Evolutionary conservation across 2,329 filamentous ascomycete species (phyloP).

Genomic region (Paecilomyces variotii): DNA sequence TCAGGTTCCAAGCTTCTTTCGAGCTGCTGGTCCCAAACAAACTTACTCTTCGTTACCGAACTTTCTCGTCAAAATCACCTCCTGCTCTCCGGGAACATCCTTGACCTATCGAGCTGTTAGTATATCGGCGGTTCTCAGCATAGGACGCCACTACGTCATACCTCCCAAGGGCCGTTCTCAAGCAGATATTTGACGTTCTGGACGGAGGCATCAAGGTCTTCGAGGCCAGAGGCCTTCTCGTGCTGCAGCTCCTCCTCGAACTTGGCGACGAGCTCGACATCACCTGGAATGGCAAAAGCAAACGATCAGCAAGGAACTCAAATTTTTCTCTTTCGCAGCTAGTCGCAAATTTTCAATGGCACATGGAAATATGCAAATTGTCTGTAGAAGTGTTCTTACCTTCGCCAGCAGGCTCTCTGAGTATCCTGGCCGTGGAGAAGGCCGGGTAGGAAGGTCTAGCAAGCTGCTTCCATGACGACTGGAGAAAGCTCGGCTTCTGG

Average conservation of each 20-base stretch:
- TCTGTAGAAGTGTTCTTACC: constrained; percentile 24
- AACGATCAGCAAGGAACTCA: constrained; percentile 8
- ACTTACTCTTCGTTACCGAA: constrained; percentile 82
- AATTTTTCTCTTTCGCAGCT: background rate
- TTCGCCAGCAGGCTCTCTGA: constrained; percentile 39
- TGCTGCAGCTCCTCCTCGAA: constrained; percentile 75
- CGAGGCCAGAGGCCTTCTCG: constrained; percentile 71
- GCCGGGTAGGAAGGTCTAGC: constrained; percentile 35
- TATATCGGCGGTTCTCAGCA: background rate
- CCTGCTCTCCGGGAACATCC: constrained; percentile 77
- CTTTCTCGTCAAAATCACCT: constrained; percentile 73
- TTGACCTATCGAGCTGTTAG: constrained; percentile 40
- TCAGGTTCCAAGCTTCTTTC: constrained; percentile 1
- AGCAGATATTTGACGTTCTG: constrained; percentile 89
- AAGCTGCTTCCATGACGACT: constrained; percentile 40
- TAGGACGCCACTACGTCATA: constrained; percentile 29
- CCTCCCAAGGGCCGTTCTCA: constrained; percentile 74
- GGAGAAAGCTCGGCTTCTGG: constrained; percentile 44
- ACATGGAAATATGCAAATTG: background rate
- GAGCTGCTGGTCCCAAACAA: background rate
- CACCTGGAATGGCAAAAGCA: constrained; percentile 36
- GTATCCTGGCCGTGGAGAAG: constrained; percentile 38
- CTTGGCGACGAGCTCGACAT: constrained; percentile 78
- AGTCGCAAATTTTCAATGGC: background rate
- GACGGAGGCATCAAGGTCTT: constrained; percentile 66